phyloP scores from a whole-genome alignment of 495 filamentous ascomycete species.

The Neurospora sp. region DNA sequence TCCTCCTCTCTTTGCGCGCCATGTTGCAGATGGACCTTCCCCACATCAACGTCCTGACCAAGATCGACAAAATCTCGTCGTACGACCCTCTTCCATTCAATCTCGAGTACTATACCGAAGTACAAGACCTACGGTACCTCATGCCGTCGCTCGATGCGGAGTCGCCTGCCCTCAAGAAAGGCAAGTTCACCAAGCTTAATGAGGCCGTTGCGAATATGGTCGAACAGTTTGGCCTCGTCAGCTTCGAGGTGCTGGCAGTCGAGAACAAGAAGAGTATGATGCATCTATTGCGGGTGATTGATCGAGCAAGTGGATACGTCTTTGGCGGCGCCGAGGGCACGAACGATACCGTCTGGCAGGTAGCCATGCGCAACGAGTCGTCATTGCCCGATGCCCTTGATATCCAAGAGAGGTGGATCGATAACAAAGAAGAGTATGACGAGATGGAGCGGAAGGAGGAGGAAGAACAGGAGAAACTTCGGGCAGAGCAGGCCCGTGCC shows the following conservation, averaged over 20 bases:
- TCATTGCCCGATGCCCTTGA: conserved; percentile 72
- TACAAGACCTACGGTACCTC: conserved; percentile 83
- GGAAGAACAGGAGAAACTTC: conserved; percentile 45
- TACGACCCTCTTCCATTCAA: conserved; percentile 85
- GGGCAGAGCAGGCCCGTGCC: conserved; percentile 16
- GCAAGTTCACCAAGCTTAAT: conserved; percentile 76
- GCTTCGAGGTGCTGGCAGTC: conserved; percentile 87
- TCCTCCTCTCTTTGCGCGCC: conserved; percentile 82
- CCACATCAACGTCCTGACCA: conserved; percentile 90
- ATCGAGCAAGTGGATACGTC: conserved; percentile 84
- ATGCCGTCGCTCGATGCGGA: conserved; percentile 62
- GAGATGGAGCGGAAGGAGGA: conserved; percentile 61
- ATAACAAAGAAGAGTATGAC: conserved; percentile 80
- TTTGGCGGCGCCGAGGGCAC: conserved; percentile 86
- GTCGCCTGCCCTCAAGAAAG: conserved; percentile 43
- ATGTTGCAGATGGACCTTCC: conserved; percentile 98
- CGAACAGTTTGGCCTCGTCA: conserved; percentile 77
- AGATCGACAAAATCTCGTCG: conserved; percentile 77
- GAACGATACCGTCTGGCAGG: conserved; percentile 89
- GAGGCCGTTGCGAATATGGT: conserved; percentile 77
- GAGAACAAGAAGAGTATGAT: conserved; percentile 97
- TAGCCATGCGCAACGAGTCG: conserved; percentile 81
- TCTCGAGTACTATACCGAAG: conserved; percentile 93
- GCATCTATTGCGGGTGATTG: conserved; percentile 73
- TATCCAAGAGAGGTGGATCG: conserved; percentile 91